Evolutionary conservation across 805 yeast species (phyloP).

Genomic region (Henningerozyma blattae): DNA sequence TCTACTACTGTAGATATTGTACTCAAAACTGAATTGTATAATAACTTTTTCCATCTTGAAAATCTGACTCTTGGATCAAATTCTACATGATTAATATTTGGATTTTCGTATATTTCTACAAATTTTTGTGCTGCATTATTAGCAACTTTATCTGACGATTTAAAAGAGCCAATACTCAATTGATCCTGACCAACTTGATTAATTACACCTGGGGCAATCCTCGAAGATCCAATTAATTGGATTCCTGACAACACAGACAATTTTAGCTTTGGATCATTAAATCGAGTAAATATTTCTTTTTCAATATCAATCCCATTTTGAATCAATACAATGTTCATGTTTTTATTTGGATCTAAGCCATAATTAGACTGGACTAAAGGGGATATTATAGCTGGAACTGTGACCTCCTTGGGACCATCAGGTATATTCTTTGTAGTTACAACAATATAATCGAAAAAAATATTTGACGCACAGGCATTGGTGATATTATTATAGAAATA

Average conservation of each 20-base stretch:
- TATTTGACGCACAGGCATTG: slow-evolving; percentile 33
- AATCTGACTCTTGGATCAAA: slow-evolving; percentile 34
- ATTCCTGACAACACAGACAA: slow-evolving; percentile 43
- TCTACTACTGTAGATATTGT: slow-evolving; percentile 47
- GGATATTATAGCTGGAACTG: slow-evolving; percentile 38
- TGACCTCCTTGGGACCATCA: slow-evolving; percentile 34
- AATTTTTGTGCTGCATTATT: slow-evolving; percentile 25
- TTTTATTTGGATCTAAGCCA: slow-evolving; percentile 5
- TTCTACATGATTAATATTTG: slow-evolving; percentile 27
- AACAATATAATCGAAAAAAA: slow-evolving; percentile 43
- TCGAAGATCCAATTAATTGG: slow-evolving; percentile 50
- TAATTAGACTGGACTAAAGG: slow-evolving; percentile 35
- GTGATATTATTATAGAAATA: slow-evolving; percentile 33
- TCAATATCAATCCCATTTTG: slow-evolving; percentile 64
- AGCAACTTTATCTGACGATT: slow-evolving; percentile 24
- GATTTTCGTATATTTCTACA: slow-evolving; percentile 32
- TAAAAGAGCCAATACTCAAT: slow-evolving; percentile 41
- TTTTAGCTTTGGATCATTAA: slow-evolving; percentile 24
- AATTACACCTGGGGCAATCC: slow-evolving; percentile 33
- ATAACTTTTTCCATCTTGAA: slow-evolving; percentile 50
- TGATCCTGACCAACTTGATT: slow-evolving; percentile 40
- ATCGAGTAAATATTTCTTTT: slow-evolving; percentile 38
- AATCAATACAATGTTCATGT: slow-evolving; percentile 40
- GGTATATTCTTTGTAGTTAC: slow-evolving; percentile 61
- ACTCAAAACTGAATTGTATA: slow-evolving; percentile 56